Evolutionary conservation across 2,329 filamentous ascomycete genomes (phyloP).

Genomic region (Exophiala sideris): DNA sequence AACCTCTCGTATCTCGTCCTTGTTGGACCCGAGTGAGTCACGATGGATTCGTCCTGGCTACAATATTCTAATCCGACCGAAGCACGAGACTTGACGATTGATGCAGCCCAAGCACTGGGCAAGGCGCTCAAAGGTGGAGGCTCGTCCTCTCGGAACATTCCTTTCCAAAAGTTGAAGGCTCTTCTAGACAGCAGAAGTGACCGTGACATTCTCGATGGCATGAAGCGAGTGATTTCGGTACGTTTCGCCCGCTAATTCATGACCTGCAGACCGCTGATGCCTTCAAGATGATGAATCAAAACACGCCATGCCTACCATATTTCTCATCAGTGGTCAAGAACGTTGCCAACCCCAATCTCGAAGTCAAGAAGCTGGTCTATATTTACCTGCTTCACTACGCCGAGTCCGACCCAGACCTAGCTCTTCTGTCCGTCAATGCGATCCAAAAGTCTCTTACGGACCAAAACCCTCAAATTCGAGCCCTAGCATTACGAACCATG

Average conservation of each 20-base stretch:
- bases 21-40: conserved; percentile 80
- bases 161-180: conserved; percentile 85
- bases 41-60: conserved; percentile 24
- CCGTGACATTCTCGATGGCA: conserved; percentile 84
- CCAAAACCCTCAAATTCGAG: conserved; percentile 81
- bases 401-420: conserved; percentile 91
- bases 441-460: conserved; percentile 98
- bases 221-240: conserved; percentile 86
- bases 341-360: conserved; percentile 85
- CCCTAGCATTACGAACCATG: conserved; percentile 93
- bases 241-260: too few species aligned
- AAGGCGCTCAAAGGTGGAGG: conserved; percentile 53
- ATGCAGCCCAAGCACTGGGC: conserved; percentile 87
- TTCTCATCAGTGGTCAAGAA: conserved; percentile 99
- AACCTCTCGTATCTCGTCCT: conserved; percentile 85
- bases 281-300: conserved; percentile 85
- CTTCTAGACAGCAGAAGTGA: conserved; percentile 91
- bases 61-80: conserved; percentile 30
- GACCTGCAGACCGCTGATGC: too few species aligned
- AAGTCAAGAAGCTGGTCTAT: conserved; percentile 97
- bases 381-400: conserved; percentile 97
- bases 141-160: conserved; percentile 62
- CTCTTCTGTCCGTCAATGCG: conserved; percentile 94
- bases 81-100: conserved; percentile 96
- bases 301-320: conserved; percentile 82